Conservation (phyloP, 352 stramenopile genomes). For the Plasmopara viticola region DNA sequence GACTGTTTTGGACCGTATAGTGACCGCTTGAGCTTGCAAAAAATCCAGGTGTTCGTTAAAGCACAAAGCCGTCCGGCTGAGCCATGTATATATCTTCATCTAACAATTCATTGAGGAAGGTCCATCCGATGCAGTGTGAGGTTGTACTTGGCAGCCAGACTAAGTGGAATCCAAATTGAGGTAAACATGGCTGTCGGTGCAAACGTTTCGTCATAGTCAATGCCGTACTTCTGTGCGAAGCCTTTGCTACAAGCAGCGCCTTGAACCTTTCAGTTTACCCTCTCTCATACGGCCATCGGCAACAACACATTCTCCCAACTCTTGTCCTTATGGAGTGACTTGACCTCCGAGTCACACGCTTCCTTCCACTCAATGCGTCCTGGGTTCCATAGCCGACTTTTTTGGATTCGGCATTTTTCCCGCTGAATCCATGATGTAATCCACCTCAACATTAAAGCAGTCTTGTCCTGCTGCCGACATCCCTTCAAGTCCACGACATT, state of each 20-base stretch:
- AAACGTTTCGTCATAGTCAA: too few relatives aligned
- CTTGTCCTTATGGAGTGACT: background rate
- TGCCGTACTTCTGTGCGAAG: too few relatives aligned
- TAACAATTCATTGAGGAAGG: background rate
- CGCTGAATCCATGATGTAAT: background rate
- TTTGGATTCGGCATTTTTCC: background rate
- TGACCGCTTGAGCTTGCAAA: too few relatives aligned
- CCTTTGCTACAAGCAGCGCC: background rate
- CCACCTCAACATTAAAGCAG: background rate
- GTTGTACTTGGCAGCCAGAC: background rate
- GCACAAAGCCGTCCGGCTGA: too few relatives aligned
- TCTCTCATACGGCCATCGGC: background rate
- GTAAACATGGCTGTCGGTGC: too few relatives aligned
- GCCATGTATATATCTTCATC: too few relatives aligned
- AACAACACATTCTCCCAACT: background rate
- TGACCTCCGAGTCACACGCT: background rate
- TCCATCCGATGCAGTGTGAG: background rate
- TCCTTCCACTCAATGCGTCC: background rate
- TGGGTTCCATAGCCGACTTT: background rate
- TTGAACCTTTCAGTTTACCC: background rate
- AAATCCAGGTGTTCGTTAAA: too few relatives aligned
- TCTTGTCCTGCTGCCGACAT: background rate
- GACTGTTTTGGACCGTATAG: too few relatives aligned
- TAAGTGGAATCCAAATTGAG: background rate
- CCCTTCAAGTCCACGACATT: background rate